phyloP scores from a whole-genome alignment of 2,329 filamentous ascomycete species.

The Cercospora sp. region DNA sequence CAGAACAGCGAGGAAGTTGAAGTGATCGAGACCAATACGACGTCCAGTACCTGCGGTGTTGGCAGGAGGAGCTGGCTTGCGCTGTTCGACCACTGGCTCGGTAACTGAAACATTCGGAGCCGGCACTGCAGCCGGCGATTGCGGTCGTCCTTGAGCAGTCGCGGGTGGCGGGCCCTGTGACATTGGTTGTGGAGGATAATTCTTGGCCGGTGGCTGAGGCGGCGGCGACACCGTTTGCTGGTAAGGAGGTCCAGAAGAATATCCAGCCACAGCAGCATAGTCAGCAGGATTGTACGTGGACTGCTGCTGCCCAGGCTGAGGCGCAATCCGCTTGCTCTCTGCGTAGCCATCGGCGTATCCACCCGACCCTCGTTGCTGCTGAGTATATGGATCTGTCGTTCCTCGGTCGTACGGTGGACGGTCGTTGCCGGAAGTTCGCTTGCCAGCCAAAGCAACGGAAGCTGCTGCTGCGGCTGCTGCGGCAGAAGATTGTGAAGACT shows the following conservation, averaged over 20 bases:
- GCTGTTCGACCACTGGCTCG: conserved; percentile 37
- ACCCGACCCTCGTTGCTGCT: conserved; percentile 29
- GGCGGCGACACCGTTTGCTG: conserved; percentile 48
- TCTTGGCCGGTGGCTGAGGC: conserved; percentile 57
- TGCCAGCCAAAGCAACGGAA: conserved; percentile 41
- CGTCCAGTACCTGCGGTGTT: conserved; percentile 70
- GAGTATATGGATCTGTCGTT: conserved; percentile 42
- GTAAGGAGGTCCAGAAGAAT: conserved; percentile 38
- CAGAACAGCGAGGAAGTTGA: conserved; percentile 97
- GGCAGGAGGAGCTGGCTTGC: conserved; percentile 68
- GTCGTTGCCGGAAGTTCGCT: conserved; percentile 47
- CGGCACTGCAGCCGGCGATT: conserved; percentile 36
- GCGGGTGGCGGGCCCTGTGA: conserved; percentile 47
- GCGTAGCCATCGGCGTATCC: conserved; percentile 41
- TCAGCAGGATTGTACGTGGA: conserved; percentile 72
- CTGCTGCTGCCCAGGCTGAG: conserved; percentile 46
- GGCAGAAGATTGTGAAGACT: conserved; percentile 50
- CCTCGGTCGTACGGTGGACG: conserved; percentile 46
- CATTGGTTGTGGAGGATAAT: conserved; percentile 54
- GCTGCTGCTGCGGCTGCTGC: conserved; percentile 50
- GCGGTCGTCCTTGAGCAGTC: conserved; percentile 44
- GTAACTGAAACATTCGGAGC: conserved; percentile 34
- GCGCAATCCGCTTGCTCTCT: conserved; percentile 32
- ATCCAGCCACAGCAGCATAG: conserved; percentile 58
- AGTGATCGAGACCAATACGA: conserved; percentile 93